Evolutionary conservation across 441 rosid species (phyloP).

Genomic region (Sinapis alba): DNA sequence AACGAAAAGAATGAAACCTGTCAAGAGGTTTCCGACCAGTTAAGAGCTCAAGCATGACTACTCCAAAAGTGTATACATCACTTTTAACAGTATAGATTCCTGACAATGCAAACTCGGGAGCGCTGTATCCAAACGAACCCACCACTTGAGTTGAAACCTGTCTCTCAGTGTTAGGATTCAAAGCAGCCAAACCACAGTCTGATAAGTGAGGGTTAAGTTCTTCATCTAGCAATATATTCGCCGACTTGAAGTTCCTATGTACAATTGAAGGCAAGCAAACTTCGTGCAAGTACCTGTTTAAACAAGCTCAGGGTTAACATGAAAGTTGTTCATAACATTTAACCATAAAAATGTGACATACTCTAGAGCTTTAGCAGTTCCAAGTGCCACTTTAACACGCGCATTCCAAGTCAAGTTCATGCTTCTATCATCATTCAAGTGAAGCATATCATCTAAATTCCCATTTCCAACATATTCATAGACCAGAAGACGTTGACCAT

Average conservation of each 20-base stretch:
- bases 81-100: conserved; percentile 92
- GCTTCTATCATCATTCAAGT: conserved; percentile 73
- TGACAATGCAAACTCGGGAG: conserved; percentile 93
- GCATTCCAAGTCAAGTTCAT: conserved; percentile 82
- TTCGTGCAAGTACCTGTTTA: conserved; percentile 89
- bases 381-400: conserved; percentile 93
- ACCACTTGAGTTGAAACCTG: conserved; percentile 90
- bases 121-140: conserved; percentile 95
- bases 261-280: conserved; percentile 93
- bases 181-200: conserved; percentile 93
- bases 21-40: conserved; percentile 96
- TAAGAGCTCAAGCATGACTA: conserved; percentile 93
- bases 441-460: conserved; percentile 81
- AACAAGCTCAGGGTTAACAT: not conserved
- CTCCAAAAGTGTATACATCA: conserved; percentile 97
- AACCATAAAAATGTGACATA: conserved; percentile 45
- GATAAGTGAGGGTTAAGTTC: conserved; percentile 92
- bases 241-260: conserved; percentile 95
- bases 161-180: conserved; percentile 85
- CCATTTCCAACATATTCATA: conserved; percentile 72
- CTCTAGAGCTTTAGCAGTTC: conserved; percentile 96
- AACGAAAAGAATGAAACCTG: conserved; percentile 54
- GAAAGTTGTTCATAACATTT: not conserved
- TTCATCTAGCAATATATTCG: conserved; percentile 89
- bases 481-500: conserved; percentile 92